Evolutionary conservation across 139 green algal genomes (phyloP).

Genomic region (Eudorina sp.): DNA sequence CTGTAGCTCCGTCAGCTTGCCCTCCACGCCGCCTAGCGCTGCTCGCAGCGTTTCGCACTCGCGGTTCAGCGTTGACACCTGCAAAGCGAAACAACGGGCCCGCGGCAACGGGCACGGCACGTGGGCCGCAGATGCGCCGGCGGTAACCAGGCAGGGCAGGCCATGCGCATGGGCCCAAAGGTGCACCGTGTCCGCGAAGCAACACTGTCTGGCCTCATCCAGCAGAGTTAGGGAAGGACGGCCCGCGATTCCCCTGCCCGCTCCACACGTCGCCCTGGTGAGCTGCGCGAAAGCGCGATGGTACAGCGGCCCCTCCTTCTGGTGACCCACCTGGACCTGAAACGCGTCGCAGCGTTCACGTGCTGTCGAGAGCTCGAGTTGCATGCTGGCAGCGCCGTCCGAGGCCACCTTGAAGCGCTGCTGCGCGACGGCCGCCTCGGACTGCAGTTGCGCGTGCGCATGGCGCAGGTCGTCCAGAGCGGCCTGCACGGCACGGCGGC

Average conservation of each 20-base stretch:
- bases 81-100: background rate
- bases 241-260: too few species aligned
- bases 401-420: constrained; percentile 28
- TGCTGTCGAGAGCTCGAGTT: constrained; percentile 49
- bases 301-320: too few species aligned
- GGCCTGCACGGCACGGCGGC: background rate
- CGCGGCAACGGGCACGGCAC: background rate
- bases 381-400: constrained; percentile 31
- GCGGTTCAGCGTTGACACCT: constrained; percentile 1
- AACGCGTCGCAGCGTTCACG: constrained; percentile 49
- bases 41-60: constrained; percentile 57
- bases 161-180: too few species aligned
- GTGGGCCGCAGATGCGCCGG: background rate
- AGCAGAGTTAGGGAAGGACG: too few species aligned
- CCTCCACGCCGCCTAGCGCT: constrained; percentile 58
- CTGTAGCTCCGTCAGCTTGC: constrained; percentile 68
- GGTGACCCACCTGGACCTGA: constrained; percentile 3
- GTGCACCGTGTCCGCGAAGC: too few species aligned
- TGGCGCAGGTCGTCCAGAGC: constrained; percentile 37
- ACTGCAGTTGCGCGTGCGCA: constrained; percentile 26
- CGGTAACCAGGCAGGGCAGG: too few species aligned
- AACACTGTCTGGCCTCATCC: too few species aligned
- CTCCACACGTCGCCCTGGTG: too few species aligned
- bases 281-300: too few species aligned
- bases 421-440: constrained; percentile 26